These are phyloP conservation scores for Globisporangium mamillatum DNA, from an alignment of 352 stramenopile species.

Conservation along the genomic window DNA sequence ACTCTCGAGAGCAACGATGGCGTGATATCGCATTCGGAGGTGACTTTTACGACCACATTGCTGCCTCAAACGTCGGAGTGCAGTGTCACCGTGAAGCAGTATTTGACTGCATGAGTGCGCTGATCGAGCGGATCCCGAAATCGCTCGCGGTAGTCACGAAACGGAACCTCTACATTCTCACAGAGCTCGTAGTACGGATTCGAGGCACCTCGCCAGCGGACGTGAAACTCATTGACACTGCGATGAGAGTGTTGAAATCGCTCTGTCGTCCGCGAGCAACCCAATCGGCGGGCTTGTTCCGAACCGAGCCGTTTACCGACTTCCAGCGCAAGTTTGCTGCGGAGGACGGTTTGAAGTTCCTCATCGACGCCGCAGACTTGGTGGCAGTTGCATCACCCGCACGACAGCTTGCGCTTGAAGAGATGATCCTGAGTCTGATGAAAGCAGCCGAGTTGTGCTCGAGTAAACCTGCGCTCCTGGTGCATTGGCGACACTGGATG, in stretches of 20 bases:
- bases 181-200: neutral
- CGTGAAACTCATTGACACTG: neutral
- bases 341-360: slow-evolving; percentile 16
- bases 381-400: neutral
- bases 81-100: slow-evolving; percentile 7
- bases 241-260: neutral
- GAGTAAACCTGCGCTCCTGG: slow-evolving; percentile 8
- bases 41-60: slow-evolving; percentile 11
- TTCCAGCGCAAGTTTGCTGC: slow-evolving; percentile 13
- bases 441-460: slow-evolving; percentile 12
- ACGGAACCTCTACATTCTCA: slow-evolving; percentile 15
- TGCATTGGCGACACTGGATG: slow-evolving; percentile 22
- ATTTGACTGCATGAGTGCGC: slow-evolving; percentile 1
- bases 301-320: slow-evolving; percentile 9
- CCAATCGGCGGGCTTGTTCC: neutral
- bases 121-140: slow-evolving; percentile 11
- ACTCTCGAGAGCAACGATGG: neutral
- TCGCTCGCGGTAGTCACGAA: slow-evolving; percentile 9
- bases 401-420: slow-evolving; percentile 16
- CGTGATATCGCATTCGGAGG: slow-evolving; percentile 12
- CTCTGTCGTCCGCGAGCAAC: slow-evolving; percentile 11
- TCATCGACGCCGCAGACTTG: slow-evolving; percentile 10
- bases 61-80: neutral
- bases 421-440: slow-evolving; percentile 17
- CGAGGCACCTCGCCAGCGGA: neutral